Evolutionary conservation across 441 rosid species (phyloP).

Genomic region (Eutrema salsugineum): DNA sequence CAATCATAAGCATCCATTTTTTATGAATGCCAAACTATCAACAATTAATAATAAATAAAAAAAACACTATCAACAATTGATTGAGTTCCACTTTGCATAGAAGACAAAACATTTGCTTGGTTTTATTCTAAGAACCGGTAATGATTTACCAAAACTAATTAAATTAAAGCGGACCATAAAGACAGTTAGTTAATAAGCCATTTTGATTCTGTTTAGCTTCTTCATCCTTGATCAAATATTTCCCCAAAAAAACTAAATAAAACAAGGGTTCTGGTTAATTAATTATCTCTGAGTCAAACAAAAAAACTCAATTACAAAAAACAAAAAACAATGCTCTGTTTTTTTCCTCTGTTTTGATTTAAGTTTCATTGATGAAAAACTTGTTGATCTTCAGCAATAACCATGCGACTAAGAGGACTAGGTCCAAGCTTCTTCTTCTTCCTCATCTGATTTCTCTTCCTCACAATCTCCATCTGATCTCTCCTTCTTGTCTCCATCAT

Average conservation of each 20-base stretch:
- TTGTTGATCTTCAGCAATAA: constrained; percentile 40
- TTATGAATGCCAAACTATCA: neutral
- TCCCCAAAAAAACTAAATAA: too few relatives aligned
- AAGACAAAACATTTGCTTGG: too few relatives aligned
- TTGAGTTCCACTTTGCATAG: neutral
- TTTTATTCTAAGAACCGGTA: neutral
- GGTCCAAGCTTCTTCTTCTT: constrained; percentile 87
- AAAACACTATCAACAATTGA: neutral
- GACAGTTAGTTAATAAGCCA: neutral
- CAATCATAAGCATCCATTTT: constrained; percentile 16
- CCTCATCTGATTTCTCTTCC: constrained; percentile 68
- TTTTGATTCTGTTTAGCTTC: too few relatives aligned
- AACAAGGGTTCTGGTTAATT: neutral
- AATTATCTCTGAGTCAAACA: neutral
- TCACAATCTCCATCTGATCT: constrained; percentile 78
- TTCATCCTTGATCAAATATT: too few relatives aligned
- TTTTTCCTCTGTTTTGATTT: neutral
- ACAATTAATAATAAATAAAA: too few relatives aligned
- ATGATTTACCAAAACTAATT: neutral
- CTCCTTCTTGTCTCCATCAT: constrained; percentile 81
- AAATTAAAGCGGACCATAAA: neutral
- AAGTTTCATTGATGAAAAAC: neutral
- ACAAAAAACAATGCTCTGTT: neutral
- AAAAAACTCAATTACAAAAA: neutral
- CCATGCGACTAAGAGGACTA: constrained; percentile 86